Base-by-base conservation (phyloP, 2,329 filamentous ascomycete species). In the Xylariaceae sp. region DNA sequence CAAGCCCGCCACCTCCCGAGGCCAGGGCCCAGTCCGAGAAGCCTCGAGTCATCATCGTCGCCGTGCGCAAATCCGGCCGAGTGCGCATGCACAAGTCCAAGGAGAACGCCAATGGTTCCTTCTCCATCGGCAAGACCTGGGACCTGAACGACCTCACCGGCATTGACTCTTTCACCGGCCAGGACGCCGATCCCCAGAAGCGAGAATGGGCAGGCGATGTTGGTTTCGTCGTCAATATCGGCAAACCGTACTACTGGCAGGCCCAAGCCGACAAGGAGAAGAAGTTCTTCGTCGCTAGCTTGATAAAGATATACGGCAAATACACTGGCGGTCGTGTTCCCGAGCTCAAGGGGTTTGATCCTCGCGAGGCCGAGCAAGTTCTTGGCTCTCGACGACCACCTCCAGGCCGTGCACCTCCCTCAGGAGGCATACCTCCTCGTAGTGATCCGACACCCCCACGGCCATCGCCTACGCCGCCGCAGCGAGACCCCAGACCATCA, bases 71-170 rank as follows among this genome's bases (percentile, higher is more conserved):
- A 57, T 95, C 91, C 2, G 93, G 91, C 41, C 79, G 89, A 45
- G 91, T 98, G 37, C 87, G 90, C 57, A 82, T 98, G 71, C 93
- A 98, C 73, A 98, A 98, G 67, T 91, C 89, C 43, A 85, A 95
- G 55, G 93, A 98, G 68, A 98, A 98, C 63, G 74, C 79, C 42
- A 96, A 95, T 63, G 89, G 89, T 42, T 82, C 87, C 18, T 98
- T 96, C 65, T 97, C 91, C 16, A 95, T 98, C 53, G 93, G 93
- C 52, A 98, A 98, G 69, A 95, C 93, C 3, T 98, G 93, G 93
- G 87, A 90, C 62, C 78, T 98, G 53, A 91, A 97, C 64, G 93
- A 98, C 60, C 71, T 98, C 37, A 78, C 79, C 4, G 76, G 78
- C 34, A 87, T 98, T 51, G 86, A 95, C 62, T 93, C 89, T 19